These are phyloP conservation scores for Penicillium hesseltinei DNA, from an alignment of 2,329 filamentous ascomycete genomes.

Conservation along the genomic window DNA sequence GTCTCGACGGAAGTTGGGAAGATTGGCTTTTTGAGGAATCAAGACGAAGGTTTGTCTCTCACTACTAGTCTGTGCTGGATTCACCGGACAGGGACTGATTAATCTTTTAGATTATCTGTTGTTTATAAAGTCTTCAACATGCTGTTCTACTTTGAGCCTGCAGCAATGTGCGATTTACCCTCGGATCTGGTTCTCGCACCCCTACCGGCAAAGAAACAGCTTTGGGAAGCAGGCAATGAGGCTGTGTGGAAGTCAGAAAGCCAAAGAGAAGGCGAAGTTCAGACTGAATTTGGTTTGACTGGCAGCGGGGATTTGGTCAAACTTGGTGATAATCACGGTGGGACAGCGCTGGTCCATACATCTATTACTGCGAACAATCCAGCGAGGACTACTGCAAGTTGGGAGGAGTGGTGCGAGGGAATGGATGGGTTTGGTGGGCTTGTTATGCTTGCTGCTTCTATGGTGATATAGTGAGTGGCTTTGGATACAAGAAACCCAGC, in stretches of 20 bases:
- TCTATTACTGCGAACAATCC: neutral
- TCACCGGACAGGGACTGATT: neutral
- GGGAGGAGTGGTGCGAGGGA: neutral
- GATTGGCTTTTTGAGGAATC: neutral
- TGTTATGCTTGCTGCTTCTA: neutral
- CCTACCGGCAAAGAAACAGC: neutral
- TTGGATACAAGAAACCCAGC: neutral
- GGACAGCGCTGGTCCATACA: neutral
- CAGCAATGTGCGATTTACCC: neutral
- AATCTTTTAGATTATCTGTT: neutral
- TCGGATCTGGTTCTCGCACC: neutral
- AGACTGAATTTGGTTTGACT: neutral
- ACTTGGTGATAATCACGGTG: neutral
- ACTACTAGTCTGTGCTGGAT: neutral
- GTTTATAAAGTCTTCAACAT: neutral
- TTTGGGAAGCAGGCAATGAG: neutral
- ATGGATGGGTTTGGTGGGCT: neutral
- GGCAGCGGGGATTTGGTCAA: neutral
- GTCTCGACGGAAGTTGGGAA: neutral
- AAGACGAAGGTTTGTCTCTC: neutral
- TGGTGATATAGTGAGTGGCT: neutral
- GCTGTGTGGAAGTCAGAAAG: neutral
- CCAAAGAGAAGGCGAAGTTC: neutral
- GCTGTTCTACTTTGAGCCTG: neutral
- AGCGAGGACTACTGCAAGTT: neutral